Evolutionary conservation across 495 filamentous ascomycete species (phyloP).

Genomic region (Glonium stellatum): DNA sequence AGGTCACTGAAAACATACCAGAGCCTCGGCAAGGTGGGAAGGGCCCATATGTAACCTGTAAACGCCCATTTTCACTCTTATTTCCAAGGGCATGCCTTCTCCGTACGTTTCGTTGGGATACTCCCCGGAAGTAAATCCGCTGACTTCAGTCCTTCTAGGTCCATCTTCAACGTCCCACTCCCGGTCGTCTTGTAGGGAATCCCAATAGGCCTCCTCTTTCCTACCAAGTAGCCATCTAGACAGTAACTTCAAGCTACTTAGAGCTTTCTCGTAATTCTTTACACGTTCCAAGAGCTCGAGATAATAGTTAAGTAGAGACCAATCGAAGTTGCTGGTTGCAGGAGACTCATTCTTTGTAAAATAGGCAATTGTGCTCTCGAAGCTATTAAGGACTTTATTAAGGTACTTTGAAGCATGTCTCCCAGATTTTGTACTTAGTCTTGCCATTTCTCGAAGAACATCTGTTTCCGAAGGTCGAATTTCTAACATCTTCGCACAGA

Average conservation of each 20-base stretch:
- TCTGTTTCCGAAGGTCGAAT: constrained; percentile 17
- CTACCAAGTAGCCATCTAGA: constrained; percentile 79
- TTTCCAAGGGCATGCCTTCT: constrained; percentile 64
- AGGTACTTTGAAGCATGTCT: constrained; percentile 11
- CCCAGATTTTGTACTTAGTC: constrained; percentile 10
- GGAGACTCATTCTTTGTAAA: constrained; percentile 42
- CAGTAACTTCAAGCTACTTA: constrained; percentile 59
- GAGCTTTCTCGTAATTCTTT: constrained; percentile 54
- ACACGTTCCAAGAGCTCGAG: constrained; percentile 66
- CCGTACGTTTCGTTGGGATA: constrained; percentile 62
- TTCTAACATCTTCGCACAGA: constrained; percentile 16
- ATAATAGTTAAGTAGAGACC: constrained; percentile 80
- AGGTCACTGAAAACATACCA: constrained; percentile 42
- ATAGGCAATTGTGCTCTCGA: constrained; percentile 49
- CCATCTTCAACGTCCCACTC: constrained; percentile 80
- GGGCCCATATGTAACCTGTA: constrained; percentile 63
- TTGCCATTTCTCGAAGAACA: constrained; percentile 21
- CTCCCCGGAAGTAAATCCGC: constrained; percentile 47
- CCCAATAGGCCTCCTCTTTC: constrained; percentile 69
- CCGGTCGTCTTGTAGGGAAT: constrained; percentile 72
- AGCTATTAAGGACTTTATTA: constrained; percentile 9
- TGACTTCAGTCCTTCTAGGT: constrained; percentile 53
- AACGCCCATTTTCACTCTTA: constrained; percentile 79
- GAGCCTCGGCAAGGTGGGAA: constrained; percentile 61
- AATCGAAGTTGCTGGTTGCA: constrained; percentile 56